These are phyloP conservation scores for Aspergillus indologenus DNA, from an alignment of 495 filamentous ascomycete species.

Conservation along the genomic window DNA sequence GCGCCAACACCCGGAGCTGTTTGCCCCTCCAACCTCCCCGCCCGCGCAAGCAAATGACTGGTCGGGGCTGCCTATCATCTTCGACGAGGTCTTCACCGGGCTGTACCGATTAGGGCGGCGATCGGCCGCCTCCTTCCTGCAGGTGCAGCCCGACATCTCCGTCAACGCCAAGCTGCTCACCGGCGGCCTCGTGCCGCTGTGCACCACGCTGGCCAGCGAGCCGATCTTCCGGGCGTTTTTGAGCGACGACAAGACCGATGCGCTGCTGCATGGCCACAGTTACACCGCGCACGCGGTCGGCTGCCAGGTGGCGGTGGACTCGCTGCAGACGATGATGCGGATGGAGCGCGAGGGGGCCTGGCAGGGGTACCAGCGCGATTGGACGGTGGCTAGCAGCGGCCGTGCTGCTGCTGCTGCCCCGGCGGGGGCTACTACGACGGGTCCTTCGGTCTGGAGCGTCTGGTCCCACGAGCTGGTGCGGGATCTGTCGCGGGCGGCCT, in stretches of 20 bases:
- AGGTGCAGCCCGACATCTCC: constrained; percentile 63
- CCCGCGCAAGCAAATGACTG: constrained; percentile 40
- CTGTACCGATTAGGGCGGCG: constrained; percentile 71
- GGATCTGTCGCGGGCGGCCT: constrained; percentile 48
- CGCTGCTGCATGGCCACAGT: constrained; percentile 74
- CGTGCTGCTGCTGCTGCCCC: constrained; percentile 3
- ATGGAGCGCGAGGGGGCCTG: constrained; percentile 54
- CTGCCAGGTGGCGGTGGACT: constrained; percentile 65
- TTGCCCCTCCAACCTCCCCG: constrained; percentile 22
- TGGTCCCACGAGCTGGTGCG: constrained; percentile 59
- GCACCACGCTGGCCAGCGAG: constrained; percentile 64
- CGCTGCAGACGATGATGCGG: constrained; percentile 50
- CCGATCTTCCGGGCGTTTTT: constrained; percentile 69
- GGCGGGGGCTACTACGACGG: constrained; percentile 12
- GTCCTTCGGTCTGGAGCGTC: constrained; percentile 56
- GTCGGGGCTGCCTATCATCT: constrained; percentile 70
- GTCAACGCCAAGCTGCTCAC: constrained; percentile 78
- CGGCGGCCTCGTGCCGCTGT: constrained; percentile 72
- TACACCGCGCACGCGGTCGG: constrained; percentile 79
- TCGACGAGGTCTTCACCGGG: constrained; percentile 81
- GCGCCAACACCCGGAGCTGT: constrained; percentile 52
- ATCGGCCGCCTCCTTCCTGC: constrained; percentile 62
- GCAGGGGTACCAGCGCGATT: constrained; percentile 44
- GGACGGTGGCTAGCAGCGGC: constrained; percentile 24
- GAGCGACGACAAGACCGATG: constrained; percentile 64